Evolutionary conservation across 2,329 filamentous ascomycete genomes (phyloP).

Genomic region (Sclerotiophoma versabilis): DNA sequence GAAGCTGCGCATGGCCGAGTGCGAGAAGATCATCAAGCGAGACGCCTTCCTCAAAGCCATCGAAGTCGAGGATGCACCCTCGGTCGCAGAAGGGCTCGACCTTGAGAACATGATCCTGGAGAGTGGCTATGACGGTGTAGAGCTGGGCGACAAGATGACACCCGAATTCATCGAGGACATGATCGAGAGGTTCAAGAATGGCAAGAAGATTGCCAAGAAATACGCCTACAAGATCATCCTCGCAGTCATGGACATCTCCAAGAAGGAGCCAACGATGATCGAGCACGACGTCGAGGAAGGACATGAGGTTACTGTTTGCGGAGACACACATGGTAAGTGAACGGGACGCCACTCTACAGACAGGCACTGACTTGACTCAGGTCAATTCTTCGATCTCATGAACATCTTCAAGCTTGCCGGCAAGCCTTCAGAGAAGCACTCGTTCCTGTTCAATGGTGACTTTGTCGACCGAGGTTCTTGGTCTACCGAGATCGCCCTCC

Average conservation of each 20-base stretch:
- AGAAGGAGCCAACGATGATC: constrained; percentile 95
- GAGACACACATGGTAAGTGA: constrained; percentile 86
- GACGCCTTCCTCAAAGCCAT: constrained; percentile 94
- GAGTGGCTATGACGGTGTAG: constrained; percentile 81
- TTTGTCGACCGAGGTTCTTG: constrained; percentile 98
- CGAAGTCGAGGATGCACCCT: constrained; percentile 89
- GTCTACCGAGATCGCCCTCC: constrained; percentile 94
- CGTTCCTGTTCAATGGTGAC: constrained; percentile 97
- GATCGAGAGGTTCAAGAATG: constrained; percentile 86
- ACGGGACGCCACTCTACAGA: background rate
- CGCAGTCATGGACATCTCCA: constrained; percentile 86
- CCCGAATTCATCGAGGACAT: constrained; percentile 97
- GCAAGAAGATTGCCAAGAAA: constrained; percentile 94
- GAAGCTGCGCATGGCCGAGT: constrained; percentile 88
- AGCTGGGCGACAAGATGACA: constrained; percentile 83
- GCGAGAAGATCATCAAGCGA: constrained; percentile 92
- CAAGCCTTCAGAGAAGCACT: constrained; percentile 81
- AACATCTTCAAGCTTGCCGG: constrained; percentile 95
- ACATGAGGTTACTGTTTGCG: constrained; percentile 87
- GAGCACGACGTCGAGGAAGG: constrained; percentile 83
- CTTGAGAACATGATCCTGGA: constrained; percentile 86
- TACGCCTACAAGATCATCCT: constrained; percentile 97
- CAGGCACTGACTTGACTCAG: constrained; percentile 54
- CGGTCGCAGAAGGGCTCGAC: constrained; percentile 88
- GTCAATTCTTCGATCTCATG: constrained; percentile 97